Conservation (phyloP, 2,329 filamentous ascomycete genomes). For the Colletotrichum aenigma region DNA sequence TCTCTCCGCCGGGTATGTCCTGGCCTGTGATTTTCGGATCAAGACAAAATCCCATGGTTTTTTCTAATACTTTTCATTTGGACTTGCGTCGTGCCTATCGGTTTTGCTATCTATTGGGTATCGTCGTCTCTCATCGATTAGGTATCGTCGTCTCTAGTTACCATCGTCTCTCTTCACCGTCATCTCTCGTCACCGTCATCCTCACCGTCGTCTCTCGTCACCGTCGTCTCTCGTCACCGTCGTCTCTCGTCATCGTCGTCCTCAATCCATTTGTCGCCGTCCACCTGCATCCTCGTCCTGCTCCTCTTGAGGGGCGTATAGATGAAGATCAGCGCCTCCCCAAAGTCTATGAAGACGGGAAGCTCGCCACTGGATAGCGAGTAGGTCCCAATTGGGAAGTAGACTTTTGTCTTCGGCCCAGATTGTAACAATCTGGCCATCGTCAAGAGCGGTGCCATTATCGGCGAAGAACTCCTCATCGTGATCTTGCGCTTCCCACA, state of each 20-base stretch:
- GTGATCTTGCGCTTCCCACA: background rate
- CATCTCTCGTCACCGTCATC: too few relatives aligned
- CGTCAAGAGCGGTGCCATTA: background rate
- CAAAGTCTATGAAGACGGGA: background rate
- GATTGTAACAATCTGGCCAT: background rate
- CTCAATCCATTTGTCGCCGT: background rate
- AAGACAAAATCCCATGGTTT: background rate
- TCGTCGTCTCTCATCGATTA: background rate
- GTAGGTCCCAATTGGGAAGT: background rate
- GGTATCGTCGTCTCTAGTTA: too few relatives aligned
- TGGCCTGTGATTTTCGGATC: background rate
- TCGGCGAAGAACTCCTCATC: background rate
- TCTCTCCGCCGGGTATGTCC: background rate
- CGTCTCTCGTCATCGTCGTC: background rate
- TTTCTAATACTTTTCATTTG: background rate
- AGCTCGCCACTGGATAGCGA: background rate
- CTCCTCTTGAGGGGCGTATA: background rate
- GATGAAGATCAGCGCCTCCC: background rate
- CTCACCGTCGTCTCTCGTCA: too few relatives aligned
- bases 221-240: too few relatives aligned
- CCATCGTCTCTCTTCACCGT: background rate
- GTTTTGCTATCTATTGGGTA: background rate
- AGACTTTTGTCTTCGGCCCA: background rate
- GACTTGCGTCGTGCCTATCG: background rate
- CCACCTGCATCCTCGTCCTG: background rate